Evolutionary conservation across 129 eudicot species (phyloP).

Genomic region (Smallanthus sonchifolius): DNA sequence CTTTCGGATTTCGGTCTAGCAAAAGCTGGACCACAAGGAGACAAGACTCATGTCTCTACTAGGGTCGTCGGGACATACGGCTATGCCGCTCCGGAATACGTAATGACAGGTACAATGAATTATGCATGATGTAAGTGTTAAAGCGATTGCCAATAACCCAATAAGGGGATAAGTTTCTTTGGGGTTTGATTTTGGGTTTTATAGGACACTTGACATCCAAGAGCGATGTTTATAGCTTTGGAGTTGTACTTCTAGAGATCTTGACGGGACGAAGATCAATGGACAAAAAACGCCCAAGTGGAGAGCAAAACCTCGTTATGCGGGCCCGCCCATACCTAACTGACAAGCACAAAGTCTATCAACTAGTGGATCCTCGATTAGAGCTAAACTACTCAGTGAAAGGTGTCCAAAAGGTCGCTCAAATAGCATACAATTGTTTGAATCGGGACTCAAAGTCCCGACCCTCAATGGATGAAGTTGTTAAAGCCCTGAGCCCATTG

Average conservation of each 20-base stretch:
- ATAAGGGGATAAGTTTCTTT: background rate
- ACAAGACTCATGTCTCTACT: slow-evolving; percentile 93
- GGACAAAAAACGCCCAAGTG: slow-evolving; percentile 92
- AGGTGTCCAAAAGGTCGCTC: slow-evolving; percentile 83
- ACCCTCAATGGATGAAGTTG: slow-evolving; percentile 85
- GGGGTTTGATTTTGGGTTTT: background rate
- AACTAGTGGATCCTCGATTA: slow-evolving; percentile 85
- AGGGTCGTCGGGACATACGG: slow-evolving; percentile 96
- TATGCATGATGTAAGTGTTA: background rate
- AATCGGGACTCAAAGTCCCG: slow-evolving; percentile 85
- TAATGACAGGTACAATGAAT: slow-evolving; percentile 74
- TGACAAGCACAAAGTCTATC: slow-evolving; percentile 76
- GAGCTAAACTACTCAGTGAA: slow-evolving; percentile 81
- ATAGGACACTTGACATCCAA: slow-evolving; percentile 88
- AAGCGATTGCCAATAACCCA: background rate
- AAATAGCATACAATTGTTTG: slow-evolving; percentile 70
- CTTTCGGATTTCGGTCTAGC: slow-evolving; percentile 98
- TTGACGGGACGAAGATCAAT: slow-evolving; percentile 86
- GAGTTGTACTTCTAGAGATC: slow-evolving; percentile 88
- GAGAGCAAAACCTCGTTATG: slow-evolving; percentile 91
- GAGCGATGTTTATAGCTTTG: slow-evolving; percentile 92
- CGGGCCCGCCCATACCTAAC: slow-evolving; percentile 93
- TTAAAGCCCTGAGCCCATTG: slow-evolving; percentile 62
- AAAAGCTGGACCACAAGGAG: slow-evolving; percentile 98
- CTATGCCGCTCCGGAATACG: slow-evolving; percentile 96